phyloP scores from a whole-genome alignment of 768 basidiomycete genomes.

The Podaxis sp. region DNA sequence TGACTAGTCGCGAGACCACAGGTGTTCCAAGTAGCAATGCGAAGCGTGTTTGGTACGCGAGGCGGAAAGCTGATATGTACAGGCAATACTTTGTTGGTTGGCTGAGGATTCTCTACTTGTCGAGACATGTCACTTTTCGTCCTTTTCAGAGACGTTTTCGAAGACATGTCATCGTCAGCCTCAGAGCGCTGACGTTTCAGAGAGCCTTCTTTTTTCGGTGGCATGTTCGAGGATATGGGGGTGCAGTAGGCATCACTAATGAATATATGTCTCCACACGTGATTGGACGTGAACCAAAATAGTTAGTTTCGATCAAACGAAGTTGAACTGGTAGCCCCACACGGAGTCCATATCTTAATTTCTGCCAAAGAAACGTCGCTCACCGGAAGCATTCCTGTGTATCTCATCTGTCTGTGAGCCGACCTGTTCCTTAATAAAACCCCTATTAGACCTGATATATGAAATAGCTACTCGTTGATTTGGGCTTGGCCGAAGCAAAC shows the following conservation, averaged over 20 bases:
- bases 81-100: slow-evolving; percentile 74
- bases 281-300: neutral
- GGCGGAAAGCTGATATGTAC: slow-evolving; percentile 52
- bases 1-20: slow-evolving; percentile 70
- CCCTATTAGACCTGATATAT: neutral
- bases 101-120: slow-evolving; percentile 42
- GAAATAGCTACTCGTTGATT: neutral
- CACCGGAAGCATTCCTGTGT: neutral
- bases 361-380: neutral
- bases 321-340: neutral
- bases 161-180: slow-evolving; percentile 22
- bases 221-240: neutral
- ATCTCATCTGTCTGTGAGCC: neutral
- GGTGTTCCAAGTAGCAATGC: slow-evolving; percentile 76
- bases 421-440: neutral
- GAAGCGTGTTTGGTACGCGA: slow-evolving; percentile 39
- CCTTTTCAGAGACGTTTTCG: slow-evolving; percentile 19
- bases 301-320: neutral
- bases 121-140: slow-evolving; percentile 8
- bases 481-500: neutral
- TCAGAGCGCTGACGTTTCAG: slow-evolving; percentile 8
- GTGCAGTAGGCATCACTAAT: neutral
- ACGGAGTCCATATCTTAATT: neutral
- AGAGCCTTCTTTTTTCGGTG: slow-evolving; percentile 9
- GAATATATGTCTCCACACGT: neutral